A percentile compares a stretch with the other conserved stretches of the same genome.
Conservation (phyloP, 2,329 filamentous ascomycete species). For the Fusarium verticillioides region DNA sequence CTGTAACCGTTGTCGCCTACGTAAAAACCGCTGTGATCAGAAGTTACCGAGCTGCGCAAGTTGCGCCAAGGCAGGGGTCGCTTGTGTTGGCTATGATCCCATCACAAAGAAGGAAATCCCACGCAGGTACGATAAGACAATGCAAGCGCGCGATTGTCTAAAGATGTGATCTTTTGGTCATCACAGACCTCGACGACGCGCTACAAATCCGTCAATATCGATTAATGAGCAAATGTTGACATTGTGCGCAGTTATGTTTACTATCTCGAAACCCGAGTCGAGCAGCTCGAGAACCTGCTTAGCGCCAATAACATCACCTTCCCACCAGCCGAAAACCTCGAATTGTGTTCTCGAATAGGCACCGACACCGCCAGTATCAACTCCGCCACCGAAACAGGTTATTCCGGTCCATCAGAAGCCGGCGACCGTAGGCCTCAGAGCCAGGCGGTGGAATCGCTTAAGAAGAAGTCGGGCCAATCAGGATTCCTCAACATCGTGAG, state of each 20-base stretch:
- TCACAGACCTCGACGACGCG: not conserved
- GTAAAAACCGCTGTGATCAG: slow-evolving; percentile 97
- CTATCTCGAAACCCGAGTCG: slow-evolving; percentile 88
- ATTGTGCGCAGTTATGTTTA: slow-evolving; percentile 78
- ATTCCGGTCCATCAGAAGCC: slow-evolving; percentile 49
- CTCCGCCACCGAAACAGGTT: slow-evolving; percentile 48
- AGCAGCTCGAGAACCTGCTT: slow-evolving; percentile 83
- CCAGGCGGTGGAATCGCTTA: slow-evolving; percentile 48
- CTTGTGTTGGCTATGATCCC: slow-evolving; percentile 94
- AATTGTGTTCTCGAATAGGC: slow-evolving; percentile 65
- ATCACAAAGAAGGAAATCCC: slow-evolving; percentile 97
- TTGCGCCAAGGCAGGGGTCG: slow-evolving; percentile 91
- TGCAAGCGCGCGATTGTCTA: slow-evolving; percentile 17
- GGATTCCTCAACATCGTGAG: slow-evolving; percentile 80
- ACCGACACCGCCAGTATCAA: slow-evolving; percentile 50
- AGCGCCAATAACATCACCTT: slow-evolving; percentile 75
- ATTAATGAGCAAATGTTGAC: slow-evolving; percentile 34
- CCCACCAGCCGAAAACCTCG: slow-evolving; percentile 76
- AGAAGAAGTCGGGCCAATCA: slow-evolving; percentile 50
- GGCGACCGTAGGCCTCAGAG: slow-evolving; percentile 45
- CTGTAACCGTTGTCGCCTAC: slow-evolving; percentile 89
- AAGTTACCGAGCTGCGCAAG: slow-evolving; percentile 88
- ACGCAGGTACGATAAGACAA: slow-evolving; percentile 73
- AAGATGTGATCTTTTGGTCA: not conserved
- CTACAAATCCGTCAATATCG: not conserved